Conservation (phyloP, 306 rosid species). For the Canavalia ensiformis region DNA sequence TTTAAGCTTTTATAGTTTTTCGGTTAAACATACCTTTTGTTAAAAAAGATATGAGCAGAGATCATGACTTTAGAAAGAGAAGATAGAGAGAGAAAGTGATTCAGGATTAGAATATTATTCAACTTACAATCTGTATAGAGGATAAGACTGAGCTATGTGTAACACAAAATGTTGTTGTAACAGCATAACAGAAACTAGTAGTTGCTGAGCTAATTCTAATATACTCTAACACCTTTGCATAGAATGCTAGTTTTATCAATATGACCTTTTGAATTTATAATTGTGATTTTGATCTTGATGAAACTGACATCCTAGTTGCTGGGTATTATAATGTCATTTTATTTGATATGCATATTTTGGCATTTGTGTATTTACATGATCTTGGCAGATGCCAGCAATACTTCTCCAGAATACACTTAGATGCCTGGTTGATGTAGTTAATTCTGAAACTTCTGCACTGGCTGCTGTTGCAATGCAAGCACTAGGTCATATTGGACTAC, state of each 20-base stretch:
- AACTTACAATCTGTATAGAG: too few species aligned
- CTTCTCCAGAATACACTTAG: slow-evolving; percentile 66
- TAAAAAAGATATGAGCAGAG: too few species aligned
- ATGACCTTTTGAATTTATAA: slow-evolving; percentile 7
- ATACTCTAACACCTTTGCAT: background rate
- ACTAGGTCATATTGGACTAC: slow-evolving; percentile 89
- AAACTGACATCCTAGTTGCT: slow-evolving; percentile 18
- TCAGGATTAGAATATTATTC: too few species aligned
- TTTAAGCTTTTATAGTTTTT: slow-evolving; percentile 15
- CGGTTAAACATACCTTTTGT: too few species aligned
- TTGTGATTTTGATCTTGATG: slow-evolving; percentile 37
- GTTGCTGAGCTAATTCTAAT: too few species aligned
- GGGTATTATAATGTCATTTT: slow-evolving; percentile 21
- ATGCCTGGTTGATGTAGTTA: slow-evolving; percentile 84
- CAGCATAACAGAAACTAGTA: too few species aligned
- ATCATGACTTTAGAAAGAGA: too few species aligned
- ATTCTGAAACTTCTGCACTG: slow-evolving; percentile 75
- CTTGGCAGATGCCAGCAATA: slow-evolving; percentile 67
- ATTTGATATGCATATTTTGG: slow-evolving; percentile 33
- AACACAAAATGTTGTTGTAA: too few species aligned
- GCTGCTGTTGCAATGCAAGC: slow-evolving; percentile 96
- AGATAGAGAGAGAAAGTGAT: too few species aligned
- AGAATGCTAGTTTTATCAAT: slow-evolving; percentile 24
- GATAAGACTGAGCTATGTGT: too few species aligned
- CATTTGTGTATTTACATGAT: slow-evolving; percentile 19